Conservation (phyloP, 768 basidiomycete genomes). For the Infundibulicybe gibba region DNA sequence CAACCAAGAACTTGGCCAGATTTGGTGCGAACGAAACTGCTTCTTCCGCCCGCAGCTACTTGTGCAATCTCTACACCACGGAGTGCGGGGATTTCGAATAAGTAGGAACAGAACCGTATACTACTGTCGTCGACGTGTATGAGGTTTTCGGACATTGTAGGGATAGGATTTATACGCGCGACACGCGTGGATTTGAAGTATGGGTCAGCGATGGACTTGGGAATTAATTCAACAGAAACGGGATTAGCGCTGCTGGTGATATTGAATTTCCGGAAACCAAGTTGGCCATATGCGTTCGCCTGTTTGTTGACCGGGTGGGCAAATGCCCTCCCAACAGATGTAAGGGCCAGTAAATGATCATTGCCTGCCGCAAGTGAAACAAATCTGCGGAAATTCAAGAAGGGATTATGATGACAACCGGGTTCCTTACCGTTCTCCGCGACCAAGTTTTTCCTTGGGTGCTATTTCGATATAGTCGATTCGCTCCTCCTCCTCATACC, state of each 20-base stretch:
- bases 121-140: slow-evolving; percentile 29
- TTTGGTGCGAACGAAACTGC: slow-evolving; percentile 67
- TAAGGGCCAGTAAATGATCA: slow-evolving; percentile 70
- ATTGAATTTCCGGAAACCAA: slow-evolving; percentile 70
- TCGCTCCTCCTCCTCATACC: slow-evolving; percentile 48
- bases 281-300: slow-evolving; percentile 81
- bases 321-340: slow-evolving; percentile 73
- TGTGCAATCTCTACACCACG: slow-evolving; percentile 60
- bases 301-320: slow-evolving; percentile 69
- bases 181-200: slow-evolving; percentile 42
- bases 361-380: slow-evolving; percentile 68
- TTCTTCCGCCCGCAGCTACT: slow-evolving; percentile 67
- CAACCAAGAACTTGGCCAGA: slow-evolving; percentile 79
- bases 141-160: slow-evolving; percentile 26
- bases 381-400: slow-evolving; percentile 35
- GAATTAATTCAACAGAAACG: slow-evolving; percentile 46
- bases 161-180: slow-evolving; percentile 24
- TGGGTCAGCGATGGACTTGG: slow-evolving; percentile 51
- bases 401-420: not conserved
- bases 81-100: slow-evolving; percentile 79
- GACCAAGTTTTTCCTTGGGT: slow-evolving; percentile 48
- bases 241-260: slow-evolving; percentile 28
- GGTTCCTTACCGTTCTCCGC: slow-evolving; percentile 61
- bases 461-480: slow-evolving; percentile 61
- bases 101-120: slow-evolving; percentile 61